Evolutionary conservation across 192 early-diverging fungal species (phyloP).

Genomic region (Coemansia interrupta): DNA sequence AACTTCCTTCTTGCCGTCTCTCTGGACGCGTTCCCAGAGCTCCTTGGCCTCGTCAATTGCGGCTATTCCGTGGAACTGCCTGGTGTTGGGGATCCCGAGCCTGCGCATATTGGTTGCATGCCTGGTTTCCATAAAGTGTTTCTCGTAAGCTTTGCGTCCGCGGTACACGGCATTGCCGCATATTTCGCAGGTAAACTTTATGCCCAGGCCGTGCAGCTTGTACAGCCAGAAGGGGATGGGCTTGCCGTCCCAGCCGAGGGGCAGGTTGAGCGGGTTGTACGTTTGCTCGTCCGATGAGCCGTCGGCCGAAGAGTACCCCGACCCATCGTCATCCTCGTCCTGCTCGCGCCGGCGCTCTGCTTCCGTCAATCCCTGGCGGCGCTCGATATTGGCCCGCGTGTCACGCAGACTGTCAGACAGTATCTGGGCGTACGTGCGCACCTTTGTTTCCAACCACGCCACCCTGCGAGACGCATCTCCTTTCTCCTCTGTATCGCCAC

Average conservation of each 20-base stretch:
- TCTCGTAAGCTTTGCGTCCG: conserved; percentile 93
- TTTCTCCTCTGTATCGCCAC: conserved; percentile 18
- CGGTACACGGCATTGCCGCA: conserved; percentile 94
- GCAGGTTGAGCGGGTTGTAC: conserved; percentile 95
- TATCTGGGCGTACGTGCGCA: conserved; percentile 59
- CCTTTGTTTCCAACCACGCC: conserved; percentile 62
- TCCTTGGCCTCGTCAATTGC: conserved; percentile 79
- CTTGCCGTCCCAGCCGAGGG: conserved; percentile 97
- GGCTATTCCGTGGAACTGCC: conserved; percentile 89
- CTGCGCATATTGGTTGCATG: conserved; percentile 93
- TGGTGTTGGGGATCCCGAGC: conserved; percentile 83
- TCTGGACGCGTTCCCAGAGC: conserved; percentile 87
- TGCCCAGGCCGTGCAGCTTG: conserved; percentile 93
- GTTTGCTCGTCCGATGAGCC: conserved; percentile 86
- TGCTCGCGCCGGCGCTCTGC: conserved; percentile 74
- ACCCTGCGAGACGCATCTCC: conserved; percentile 31
- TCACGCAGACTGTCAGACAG: conserved; percentile 64
- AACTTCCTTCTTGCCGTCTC: conserved; percentile 58
- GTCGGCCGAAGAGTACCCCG: conserved; percentile 60
- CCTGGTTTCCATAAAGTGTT: conserved; percentile 92
- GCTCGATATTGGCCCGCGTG: conserved; percentile 81
- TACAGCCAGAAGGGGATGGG: conserved; percentile 99
- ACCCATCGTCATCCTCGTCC: conserved; percentile 69
- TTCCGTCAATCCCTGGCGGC: conserved; percentile 88
- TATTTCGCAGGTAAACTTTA: conserved; percentile 94